Percentiles rank a stretch among this genome's conserved stretches.
These are phyloP conservation scores for Talaromyces liani DNA, from an alignment of 495 filamentous ascomycete genomes.

Conservation along the genomic window DNA sequence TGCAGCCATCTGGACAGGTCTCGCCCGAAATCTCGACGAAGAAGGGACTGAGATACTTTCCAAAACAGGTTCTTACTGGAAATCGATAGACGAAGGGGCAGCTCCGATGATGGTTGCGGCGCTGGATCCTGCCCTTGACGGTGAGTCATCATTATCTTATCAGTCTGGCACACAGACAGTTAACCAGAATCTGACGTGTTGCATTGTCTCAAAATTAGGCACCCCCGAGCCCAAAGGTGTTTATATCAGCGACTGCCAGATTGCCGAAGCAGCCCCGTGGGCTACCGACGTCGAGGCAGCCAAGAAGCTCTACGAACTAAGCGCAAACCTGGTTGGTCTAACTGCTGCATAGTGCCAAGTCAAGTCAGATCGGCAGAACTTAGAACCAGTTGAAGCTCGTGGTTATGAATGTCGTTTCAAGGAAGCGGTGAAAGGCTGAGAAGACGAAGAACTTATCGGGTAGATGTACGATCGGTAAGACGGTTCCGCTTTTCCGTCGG, in stretches of 20 bases:
- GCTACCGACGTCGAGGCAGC: slow-evolving; percentile 25
- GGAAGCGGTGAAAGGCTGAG: neutral
- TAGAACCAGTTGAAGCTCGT: neutral
- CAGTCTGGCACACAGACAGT: neutral
- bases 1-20: slow-evolving; percentile 15
- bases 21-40: slow-evolving; percentile 17
- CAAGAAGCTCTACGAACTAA: slow-evolving; percentile 38
- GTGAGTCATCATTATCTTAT: slow-evolving; percentile 13
- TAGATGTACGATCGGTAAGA: neutral
- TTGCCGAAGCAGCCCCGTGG: slow-evolving; percentile 15
- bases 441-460: neutral
- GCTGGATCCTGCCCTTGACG: slow-evolving; percentile 41
- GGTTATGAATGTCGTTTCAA: neutral
- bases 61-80: slow-evolving; percentile 22
- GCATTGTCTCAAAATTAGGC: neutral
- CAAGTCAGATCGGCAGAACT: neutral
- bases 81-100: slow-evolving; percentile 43
- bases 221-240: slow-evolving; percentile 12
- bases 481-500: neutral
- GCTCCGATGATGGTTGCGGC: slow-evolving; percentile 50
- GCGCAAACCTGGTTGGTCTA: slow-evolving; percentile 40
- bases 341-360: neutral
- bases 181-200: neutral
- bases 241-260: slow-evolving; percentile 25
- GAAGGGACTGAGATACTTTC: slow-evolving; percentile 11